Evolutionary conservation across 2,329 filamentous ascomycete species (phyloP).

Genomic region (Trichoderma asperellum): DNA sequence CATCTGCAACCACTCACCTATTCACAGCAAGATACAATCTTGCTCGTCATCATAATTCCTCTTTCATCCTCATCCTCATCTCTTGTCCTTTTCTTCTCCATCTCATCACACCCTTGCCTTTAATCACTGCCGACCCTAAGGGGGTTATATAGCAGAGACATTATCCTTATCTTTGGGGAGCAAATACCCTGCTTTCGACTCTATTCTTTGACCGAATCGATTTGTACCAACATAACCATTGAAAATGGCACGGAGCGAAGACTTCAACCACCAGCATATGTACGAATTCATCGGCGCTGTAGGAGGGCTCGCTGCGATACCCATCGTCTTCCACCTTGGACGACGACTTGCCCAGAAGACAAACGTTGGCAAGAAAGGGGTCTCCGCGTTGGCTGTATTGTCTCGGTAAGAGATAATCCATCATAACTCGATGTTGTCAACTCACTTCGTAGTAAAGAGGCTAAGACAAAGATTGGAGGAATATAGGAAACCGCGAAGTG

Average conservation of each 20-base stretch:
- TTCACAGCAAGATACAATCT: conserved; percentile 13
- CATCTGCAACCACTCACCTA: not conserved
- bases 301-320: conserved; percentile 22
- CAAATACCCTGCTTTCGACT: not conserved
- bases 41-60: not conserved
- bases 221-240: not conserved
- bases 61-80: not conserved
- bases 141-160: not conserved
- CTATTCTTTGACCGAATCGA: not conserved
- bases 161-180: not conserved
- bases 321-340: conserved; percentile 26
- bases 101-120: not conserved
- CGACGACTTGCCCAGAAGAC: conserved; percentile 19
- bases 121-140: not conserved
- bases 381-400: conserved; percentile 1
- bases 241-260: not conserved
- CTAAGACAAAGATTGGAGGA: not conserved
- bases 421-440: not conserved
- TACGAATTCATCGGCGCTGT: conserved; percentile 23
- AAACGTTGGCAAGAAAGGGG: not conserved
- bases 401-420: conserved; percentile 21
- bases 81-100: not conserved
- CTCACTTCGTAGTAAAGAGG: not conserved
- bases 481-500: conserved; percentile 37
- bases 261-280: conserved; percentile 22